These are phyloP conservation scores for Insectozyma bohioensis DNA, from an alignment of 1,139 yeast species.

Conservation along the genomic window DNA sequence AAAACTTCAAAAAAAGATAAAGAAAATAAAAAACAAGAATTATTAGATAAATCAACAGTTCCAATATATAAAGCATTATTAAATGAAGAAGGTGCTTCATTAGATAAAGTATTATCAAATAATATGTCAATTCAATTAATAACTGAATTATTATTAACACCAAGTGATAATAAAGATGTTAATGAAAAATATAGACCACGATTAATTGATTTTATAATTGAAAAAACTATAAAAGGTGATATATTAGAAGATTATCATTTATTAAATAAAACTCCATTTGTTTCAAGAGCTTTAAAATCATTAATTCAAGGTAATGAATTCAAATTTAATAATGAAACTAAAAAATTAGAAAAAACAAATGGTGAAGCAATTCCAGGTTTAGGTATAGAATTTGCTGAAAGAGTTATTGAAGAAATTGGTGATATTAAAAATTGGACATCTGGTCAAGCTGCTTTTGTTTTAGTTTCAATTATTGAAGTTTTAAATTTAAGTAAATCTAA, in stretches of 20 bases:
- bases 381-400: conserved; percentile 63
- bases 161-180: conserved; percentile 49
- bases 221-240: conserved; percentile 62
- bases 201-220: conserved; percentile 56
- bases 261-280: conserved; percentile 65
- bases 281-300: conserved; percentile 74
- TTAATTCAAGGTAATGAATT: conserved; percentile 70
- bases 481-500: conserved; percentile 32
- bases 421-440: conserved; percentile 62
- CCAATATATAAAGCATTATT: conserved; percentile 54
- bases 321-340: conserved; percentile 66
- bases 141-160: conserved; percentile 65
- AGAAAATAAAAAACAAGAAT: conserved; percentile 70
- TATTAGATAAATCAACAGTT: conserved; percentile 66
- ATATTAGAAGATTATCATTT: conserved; percentile 68
- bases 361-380: conserved; percentile 48
- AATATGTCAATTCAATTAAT: conserved; percentile 84
- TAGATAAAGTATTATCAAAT: conserved; percentile 51
- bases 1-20: conserved; percentile 86
- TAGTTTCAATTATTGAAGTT: conserved; percentile 69
- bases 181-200: conserved; percentile 45
- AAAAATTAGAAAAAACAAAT: conserved; percentile 48
- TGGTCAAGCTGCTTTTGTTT: conserved; percentile 78
- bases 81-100: conserved; percentile 24
- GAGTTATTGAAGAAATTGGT: conserved; percentile 51